These are phyloP conservation scores for Scheffersomyces lignosus DNA, from an alignment of 805 yeast genomes.

Conservation along the genomic window DNA sequence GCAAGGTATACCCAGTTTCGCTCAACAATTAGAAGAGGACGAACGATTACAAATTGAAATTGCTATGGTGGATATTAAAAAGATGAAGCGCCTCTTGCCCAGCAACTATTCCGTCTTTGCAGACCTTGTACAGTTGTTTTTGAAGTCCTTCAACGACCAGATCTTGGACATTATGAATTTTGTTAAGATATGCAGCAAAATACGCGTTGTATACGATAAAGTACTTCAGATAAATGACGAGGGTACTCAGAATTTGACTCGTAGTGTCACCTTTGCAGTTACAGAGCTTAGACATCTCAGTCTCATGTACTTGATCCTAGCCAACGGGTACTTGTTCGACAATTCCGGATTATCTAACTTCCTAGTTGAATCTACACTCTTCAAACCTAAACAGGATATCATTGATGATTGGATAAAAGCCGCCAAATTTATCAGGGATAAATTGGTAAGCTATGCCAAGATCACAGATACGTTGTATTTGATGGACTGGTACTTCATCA, in stretches of 20 bases:
- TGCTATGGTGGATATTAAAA: slow-evolving; percentile 7
- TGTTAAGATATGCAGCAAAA: slow-evolving; percentile 1
- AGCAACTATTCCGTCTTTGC: slow-evolving; percentile 3
- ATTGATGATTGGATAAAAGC: slow-evolving; percentile 13
- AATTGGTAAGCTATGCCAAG: slow-evolving; percentile 16
- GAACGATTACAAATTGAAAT: slow-evolving; percentile 2
- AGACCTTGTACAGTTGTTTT: slow-evolving; percentile 5
- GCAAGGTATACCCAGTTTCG: not conserved
- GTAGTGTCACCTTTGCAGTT: slow-evolving; percentile 3
- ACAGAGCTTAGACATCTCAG: slow-evolving; percentile 17
- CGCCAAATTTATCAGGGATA: slow-evolving; percentile 17
- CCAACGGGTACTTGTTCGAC: slow-evolving; percentile 18
- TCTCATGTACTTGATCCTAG: slow-evolving; percentile 17
- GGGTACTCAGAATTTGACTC: slow-evolving; percentile 3
- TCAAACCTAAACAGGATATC: slow-evolving; percentile 12
- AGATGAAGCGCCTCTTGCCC: slow-evolving; percentile 8
- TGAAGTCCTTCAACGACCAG: slow-evolving; percentile 5
- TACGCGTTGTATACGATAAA: slow-evolving; percentile 5
- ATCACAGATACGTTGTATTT: slow-evolving; percentile 23
- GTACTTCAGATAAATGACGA: slow-evolving; percentile 3
- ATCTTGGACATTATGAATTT: slow-evolving; percentile 4
- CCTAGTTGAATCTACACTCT: slow-evolving; percentile 5
- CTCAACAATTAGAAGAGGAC: slow-evolving; percentile 4
- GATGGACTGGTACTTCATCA: slow-evolving; percentile 26
- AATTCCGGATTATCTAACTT: slow-evolving; percentile 4